phyloP scores from a whole-genome alignment of 306 rosid genomes.

The Malus domestica region ASM211411v1 NC_041795.1:30805501-30806000 shows the following conservation, averaged over 20 bases:
- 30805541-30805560: background rate
- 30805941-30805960: too few relatives aligned
- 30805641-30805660: background rate
- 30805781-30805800: background rate
- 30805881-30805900: background rate
- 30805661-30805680: background rate
- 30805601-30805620: background rate
- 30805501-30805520: background rate
- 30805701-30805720: background rate
- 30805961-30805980: too few relatives aligned
- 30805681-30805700: background rate
- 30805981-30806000: too few relatives aligned
- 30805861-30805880: background rate
- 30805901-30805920: background rate
- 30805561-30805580: background rate
- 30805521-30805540: background rate
- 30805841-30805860: background rate
- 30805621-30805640: background rate
- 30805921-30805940: background rate
- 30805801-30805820: background rate
- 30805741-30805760: background rate
- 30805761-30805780: slow-evolving; percentile 2
- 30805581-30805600: background rate
- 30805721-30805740: background rate
- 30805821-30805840: background rate